phyloP scores from a whole-genome alignment of 495 filamentous ascomycete species.

The Glonium stellatum region DNA sequence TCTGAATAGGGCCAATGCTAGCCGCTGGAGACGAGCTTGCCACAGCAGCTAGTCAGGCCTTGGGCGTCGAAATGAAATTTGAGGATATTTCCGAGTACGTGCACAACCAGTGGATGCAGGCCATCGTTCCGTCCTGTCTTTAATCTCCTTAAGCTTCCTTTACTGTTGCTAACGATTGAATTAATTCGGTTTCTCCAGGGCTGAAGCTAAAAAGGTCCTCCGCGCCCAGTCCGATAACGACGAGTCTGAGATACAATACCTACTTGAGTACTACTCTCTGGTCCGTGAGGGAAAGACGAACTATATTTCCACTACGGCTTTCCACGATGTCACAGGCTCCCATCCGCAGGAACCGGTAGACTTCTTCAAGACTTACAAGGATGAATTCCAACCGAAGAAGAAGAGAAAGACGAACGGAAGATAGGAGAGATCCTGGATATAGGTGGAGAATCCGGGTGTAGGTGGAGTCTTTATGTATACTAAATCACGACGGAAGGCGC shows the following conservation, averaged over 20 bases:
- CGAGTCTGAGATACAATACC: slow-evolving; percentile 45
- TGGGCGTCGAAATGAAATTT: slow-evolving; percentile 46
- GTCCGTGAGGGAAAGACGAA: slow-evolving; percentile 55
- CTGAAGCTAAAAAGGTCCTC: slow-evolving; percentile 45
- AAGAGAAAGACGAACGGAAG: slow-evolving; percentile 23
- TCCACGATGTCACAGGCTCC: slow-evolving; percentile 48
- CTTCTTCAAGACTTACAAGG: slow-evolving; percentile 47
- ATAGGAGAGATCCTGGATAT: no score
- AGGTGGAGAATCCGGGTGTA: no score
- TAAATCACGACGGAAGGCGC: no score
- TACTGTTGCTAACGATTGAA: not conserved
- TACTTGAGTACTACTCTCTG: slow-evolving; percentile 53
- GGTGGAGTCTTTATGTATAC: no score
- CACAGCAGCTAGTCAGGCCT: slow-evolving; percentile 42
- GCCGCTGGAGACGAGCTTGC: slow-evolving; percentile 48
- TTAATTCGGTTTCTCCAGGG: no score
- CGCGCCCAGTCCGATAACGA: slow-evolving; percentile 40
- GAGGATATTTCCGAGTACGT: slow-evolving; percentile 45
- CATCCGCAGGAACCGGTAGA: slow-evolving; percentile 45
- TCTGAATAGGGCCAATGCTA: no score
- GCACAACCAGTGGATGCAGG: no score
- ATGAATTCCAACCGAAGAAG: slow-evolving; percentile 42
- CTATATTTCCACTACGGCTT: slow-evolving; percentile 51
- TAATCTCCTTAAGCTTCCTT: slow-evolving; percentile 3
- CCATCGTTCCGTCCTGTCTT: no score